Conservation (phyloP, 345 rosid genomes). For the Barbarea vulgaris region DNA sequence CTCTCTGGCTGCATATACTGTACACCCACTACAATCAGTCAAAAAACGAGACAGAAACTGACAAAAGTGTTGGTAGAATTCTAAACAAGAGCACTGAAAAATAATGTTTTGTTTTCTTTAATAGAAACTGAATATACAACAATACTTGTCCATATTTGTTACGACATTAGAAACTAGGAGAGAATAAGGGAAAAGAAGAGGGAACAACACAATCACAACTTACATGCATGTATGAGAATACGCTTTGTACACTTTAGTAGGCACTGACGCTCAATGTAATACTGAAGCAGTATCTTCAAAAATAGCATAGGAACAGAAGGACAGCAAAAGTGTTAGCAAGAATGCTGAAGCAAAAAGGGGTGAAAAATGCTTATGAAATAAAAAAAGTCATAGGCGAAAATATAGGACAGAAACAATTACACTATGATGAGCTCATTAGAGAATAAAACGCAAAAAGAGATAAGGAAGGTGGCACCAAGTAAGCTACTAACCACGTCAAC, state of each 20-base stretch:
- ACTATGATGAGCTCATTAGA: background rate
- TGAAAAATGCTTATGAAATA: background rate
- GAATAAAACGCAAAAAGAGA: background rate
- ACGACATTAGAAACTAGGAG: background rate
- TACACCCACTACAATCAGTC: conserved; percentile 38
- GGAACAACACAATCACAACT: conserved; percentile 35
- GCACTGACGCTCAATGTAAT: conserved; percentile 92
- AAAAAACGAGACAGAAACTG: background rate
- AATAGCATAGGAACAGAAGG: conserved; percentile 21
- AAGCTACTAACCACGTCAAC: conserved; percentile 61
- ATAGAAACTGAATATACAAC: conserved; percentile 10
- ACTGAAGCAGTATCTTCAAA: conserved; percentile 71
- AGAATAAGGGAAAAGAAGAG: background rate
- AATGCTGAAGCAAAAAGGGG: background rate
- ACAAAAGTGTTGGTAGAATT: background rate
- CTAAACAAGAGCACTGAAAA: background rate
- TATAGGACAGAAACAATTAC: background rate
- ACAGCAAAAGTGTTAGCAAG: conserved; percentile 18
- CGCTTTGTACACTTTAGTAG: conserved; percentile 81
- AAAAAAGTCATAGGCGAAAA: background rate
- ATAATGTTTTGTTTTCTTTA: background rate
- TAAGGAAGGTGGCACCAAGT: background rate
- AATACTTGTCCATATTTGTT: background rate
- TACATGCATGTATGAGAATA: conserved; percentile 80
- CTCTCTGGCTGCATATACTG: conserved; percentile 59